Base-by-base conservation (phyloP, 2,329 filamentous ascomycete species). In the Penicillium glabrum region DNA sequence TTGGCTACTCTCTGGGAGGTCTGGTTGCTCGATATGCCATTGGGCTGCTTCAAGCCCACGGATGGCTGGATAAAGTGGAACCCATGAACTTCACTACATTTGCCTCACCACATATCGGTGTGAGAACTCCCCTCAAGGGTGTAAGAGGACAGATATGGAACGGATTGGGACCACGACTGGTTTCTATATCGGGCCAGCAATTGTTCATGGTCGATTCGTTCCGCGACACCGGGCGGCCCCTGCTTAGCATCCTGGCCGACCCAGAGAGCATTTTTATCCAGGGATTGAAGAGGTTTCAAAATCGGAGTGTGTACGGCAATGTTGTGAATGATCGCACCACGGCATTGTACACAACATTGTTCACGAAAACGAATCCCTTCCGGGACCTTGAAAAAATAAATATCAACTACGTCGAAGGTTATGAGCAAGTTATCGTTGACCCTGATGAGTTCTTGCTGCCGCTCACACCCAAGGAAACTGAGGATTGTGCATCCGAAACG, bases 71-170 rank as follows among this genome's bases (percentile, higher is more conserved):
- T 55, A 82, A 82, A 56, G 81, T 98, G 26, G 83, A 91, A 69
- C 93, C 93, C 62, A 84, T 93, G 84, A 97, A 96, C 79, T 97
- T 98, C 75, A 91, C 89, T 2, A 96, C 93, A 1, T 97, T 98
- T 75, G 93, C 90, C 5, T 88, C 89, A 31, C 93, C 90, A 24
- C 90, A 93, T 74, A 81, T 93, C 8, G 90, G 90, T n/a, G 89
- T 89, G 1, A 82, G 89, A 49, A 85, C 86, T 1, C 89, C 90
- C 1, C 75, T 87, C 44, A 84, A 83, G 46, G 89, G 89, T 16
- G 83, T 83, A 76, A 80, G 83, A 55, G 87, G 86, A 69, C 84
- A 82, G 69, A 77, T 89, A 56, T 97, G 81, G 86, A 98, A 98
- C 70, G 83, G 89, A n/a, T 73, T 98, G 3, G 93, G 91, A 45